A percentile compares a stretch with the other conserved stretches of the same genome.
Conservation (phyloP, 768 basidiomycete genomes). For the Leccinum subgranulosum region DNA sequence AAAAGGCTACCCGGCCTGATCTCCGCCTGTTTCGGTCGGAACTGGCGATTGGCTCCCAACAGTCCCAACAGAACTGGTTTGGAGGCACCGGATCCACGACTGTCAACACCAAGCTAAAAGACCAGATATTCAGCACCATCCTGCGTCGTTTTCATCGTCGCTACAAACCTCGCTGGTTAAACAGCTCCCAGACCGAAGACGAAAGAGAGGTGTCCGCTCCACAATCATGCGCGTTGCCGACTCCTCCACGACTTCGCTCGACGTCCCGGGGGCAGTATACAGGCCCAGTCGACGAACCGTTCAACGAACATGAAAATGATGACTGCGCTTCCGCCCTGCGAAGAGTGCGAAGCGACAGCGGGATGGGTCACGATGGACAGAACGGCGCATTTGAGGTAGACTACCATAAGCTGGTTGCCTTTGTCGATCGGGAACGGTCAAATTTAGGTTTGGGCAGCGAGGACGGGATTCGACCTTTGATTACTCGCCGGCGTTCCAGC, state of each 20-base stretch:
- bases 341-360: constrained; percentile 63
- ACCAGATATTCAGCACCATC: constrained; percentile 91
- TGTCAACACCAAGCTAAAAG: constrained; percentile 92
- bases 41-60: constrained; percentile 26
- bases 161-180: constrained; percentile 28
- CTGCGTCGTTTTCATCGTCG: constrained; percentile 69
- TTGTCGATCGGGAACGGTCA: constrained; percentile 17
- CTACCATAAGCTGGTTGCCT: constrained; percentile 24
- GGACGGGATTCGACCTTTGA: constrained; percentile 22
- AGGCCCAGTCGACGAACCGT: constrained; percentile 40
- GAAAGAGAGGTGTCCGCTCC: constrained; percentile 50
- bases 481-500: constrained; percentile 41
- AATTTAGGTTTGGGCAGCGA: constrained; percentile 17
- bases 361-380: constrained; percentile 35
- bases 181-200: constrained; percentile 48
- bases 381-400: constrained; percentile 45
- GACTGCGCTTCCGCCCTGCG: constrained; percentile 42
- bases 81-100: constrained; percentile 90
- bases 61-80: constrained; percentile 54
- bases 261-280: constrained; percentile 12
- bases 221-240: constrained; percentile 32
- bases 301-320: constrained; percentile 40
- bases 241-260: constrained; percentile 11
- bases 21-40: constrained; percentile 44
- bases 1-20: constrained; percentile 21